Evolutionary conservation across 2,329 filamentous ascomycete genomes (phyloP), one percentile per base, ranked within the genome.

Genomic region (Bipolaris gigantea): DNA sequence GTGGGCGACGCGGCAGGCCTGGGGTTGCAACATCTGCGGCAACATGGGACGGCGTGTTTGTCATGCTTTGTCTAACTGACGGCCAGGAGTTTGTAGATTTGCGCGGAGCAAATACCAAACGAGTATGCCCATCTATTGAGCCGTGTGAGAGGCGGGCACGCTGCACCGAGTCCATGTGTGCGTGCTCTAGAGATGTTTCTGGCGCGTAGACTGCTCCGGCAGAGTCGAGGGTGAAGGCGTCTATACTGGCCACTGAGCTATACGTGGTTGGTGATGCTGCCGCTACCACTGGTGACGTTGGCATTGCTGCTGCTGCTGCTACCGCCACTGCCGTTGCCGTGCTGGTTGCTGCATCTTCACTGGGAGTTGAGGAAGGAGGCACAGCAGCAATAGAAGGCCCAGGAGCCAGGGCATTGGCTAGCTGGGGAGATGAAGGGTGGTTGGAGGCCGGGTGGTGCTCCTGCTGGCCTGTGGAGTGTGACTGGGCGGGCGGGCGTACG

Each of bases 281-380:
- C 13, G 27, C 27, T 13, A 4, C 25, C 10, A 10, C 25, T 11
- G 23, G 5, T 25, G 7, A 5, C 23, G 5, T 25, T 1, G 23
- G 5, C 7, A 25, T 25, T 25, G 23, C 5, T 8, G 9, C 8
- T 7, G 23, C 23, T 2, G 10, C 25, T 10, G 38, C 19, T 40
- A 3, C 6, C 13, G 6, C 21, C n/a, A 15, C 19, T 25, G 21
- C 13, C n/a, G 21, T 11, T 5, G 45, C 34, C 11, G 38, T 23
- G 15, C 5, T 6, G 32, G 23, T 16, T 18, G 21, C 39, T 7
- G 50, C 50, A 21, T 86, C 84, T 59, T 88, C 83, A 66, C 84
- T 88, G 10, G 83, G 81, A 11, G 85, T 81, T 30, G 86, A 85
- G 13, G 87, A 87, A 6, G 85, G 83, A 45, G 88, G 78, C 18